Conservation (phyloP, 257 asterid genomes). For the Nicotiana otophora region DNA sequence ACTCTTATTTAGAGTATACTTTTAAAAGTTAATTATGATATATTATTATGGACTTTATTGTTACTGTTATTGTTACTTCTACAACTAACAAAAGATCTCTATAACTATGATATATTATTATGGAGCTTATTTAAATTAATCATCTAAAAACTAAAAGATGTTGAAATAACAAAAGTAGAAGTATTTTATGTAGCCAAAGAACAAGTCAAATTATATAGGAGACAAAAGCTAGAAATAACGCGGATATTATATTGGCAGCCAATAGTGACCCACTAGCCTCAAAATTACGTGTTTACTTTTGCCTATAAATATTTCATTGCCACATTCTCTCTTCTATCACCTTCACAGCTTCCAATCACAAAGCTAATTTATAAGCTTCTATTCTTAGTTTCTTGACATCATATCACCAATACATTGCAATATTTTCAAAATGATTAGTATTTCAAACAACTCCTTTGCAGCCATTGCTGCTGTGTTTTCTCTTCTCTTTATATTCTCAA, state of each 20-base stretch:
- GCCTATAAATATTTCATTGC: neutral
- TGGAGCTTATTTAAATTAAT: no score
- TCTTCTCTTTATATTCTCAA: neutral
- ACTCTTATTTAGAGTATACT: no score
- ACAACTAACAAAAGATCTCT: no score
- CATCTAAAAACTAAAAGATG: no score
- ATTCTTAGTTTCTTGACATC: neutral
- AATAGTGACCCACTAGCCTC: neutral
- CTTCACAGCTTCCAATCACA: neutral
- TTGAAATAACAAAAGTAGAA: no score
- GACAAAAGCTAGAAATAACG: neutral
- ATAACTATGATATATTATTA: no score
- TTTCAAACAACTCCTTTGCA: neutral
- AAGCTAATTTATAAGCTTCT: neutral
- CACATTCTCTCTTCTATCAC: neutral
- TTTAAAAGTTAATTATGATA: no score
- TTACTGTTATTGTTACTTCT: no score
- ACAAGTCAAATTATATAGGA: neutral
- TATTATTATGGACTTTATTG: no score
- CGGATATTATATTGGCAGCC: neutral
- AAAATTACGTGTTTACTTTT: neutral
- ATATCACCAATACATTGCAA: neutral
- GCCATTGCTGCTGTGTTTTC: neutral
- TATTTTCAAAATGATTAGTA: neutral
- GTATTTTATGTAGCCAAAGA: neutral